Conservation (phyloP, 805 yeast genomes). For the Limtongia smithiae region DNA sequence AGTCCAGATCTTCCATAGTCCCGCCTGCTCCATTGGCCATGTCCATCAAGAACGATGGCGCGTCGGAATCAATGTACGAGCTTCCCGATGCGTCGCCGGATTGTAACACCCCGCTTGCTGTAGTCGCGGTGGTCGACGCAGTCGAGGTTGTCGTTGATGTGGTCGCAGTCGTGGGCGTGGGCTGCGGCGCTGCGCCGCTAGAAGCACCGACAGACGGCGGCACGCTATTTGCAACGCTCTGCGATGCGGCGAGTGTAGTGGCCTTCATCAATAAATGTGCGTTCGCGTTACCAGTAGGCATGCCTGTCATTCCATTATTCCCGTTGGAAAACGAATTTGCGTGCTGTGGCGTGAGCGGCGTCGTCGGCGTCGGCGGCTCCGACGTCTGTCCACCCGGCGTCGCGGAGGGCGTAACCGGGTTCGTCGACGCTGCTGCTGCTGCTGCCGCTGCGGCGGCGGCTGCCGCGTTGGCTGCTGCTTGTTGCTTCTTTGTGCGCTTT, state of each 20-base stretch:
- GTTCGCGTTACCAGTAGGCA: slow-evolving; percentile 1
- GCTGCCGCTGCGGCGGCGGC: slow-evolving; percentile 18
- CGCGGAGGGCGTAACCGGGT: slow-evolving; percentile 25
- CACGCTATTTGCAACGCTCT: slow-evolving; percentile 15
- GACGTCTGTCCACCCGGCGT: slow-evolving; percentile 25
- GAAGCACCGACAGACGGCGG: too few species aligned
- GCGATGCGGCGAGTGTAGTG: slow-evolving; percentile 19
- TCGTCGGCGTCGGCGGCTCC: slow-evolving; percentile 31
- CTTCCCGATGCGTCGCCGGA: slow-evolving; percentile 5
- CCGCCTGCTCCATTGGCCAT: slow-evolving; percentile 20
- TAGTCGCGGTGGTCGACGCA: neutral
- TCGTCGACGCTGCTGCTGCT: slow-evolving; percentile 9
- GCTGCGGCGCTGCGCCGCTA: neutral
- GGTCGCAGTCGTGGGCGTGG: neutral
- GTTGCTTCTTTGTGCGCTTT: slow-evolving; percentile 20
- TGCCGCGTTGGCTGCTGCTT: slow-evolving; percentile 13
- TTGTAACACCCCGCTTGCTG: neutral
- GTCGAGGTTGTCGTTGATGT: slow-evolving; percentile 4
- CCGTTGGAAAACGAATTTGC: slow-evolving; percentile 17
- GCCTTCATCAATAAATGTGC: slow-evolving; percentile 22
- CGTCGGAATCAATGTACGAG: slow-evolving; percentile 20
- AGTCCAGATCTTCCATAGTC: slow-evolving; percentile 25
- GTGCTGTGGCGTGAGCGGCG: slow-evolving; percentile 31
- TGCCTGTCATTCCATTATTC: neutral
- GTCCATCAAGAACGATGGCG: slow-evolving; percentile 23